phyloP scores from a whole-genome alignment of 129 eudicot genomes.

The Glebionis coronaria region DNA sequence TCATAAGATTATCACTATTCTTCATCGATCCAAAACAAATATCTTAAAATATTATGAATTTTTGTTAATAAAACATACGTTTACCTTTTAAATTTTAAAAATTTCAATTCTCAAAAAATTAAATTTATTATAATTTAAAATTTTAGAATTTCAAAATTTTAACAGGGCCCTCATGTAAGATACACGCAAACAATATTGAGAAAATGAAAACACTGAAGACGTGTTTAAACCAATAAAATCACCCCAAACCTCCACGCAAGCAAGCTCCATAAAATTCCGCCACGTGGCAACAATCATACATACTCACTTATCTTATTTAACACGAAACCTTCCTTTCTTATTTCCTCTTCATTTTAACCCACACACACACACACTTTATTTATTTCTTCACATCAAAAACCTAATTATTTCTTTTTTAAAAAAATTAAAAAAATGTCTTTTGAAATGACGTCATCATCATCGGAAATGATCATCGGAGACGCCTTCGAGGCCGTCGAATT shows the following conservation, averaged over 20 bases:
- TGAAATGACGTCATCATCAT: constrained; percentile 24
- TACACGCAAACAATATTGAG: too few species aligned
- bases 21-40: too few species aligned
- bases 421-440: constrained; percentile 15
- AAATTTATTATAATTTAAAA: too few species aligned
- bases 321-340: constrained; percentile 24
- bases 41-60: too few species aligned
- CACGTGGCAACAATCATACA: constrained; percentile 25
- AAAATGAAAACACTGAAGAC: constrained; percentile 8
- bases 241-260: constrained; percentile 20
- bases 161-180: too few species aligned
- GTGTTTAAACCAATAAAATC: constrained; percentile 23
- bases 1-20: too few species aligned
- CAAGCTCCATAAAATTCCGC: constrained; percentile 5
- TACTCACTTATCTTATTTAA: constrained; percentile 20
- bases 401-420: neutral
- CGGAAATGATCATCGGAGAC: constrained; percentile 27
- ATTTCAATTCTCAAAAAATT: too few species aligned
- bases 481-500: constrained; percentile 25
- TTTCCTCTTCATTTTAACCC: neutral
- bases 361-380: constrained; percentile 6
- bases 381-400: constrained; percentile 1
- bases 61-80: too few species aligned
- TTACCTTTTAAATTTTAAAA: too few species aligned
- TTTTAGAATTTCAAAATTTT: too few species aligned